These are phyloP conservation scores for Hypoxylon rickii DNA, from an alignment of 495 filamentous ascomycete genomes.

Conservation along the genomic window DNA sequence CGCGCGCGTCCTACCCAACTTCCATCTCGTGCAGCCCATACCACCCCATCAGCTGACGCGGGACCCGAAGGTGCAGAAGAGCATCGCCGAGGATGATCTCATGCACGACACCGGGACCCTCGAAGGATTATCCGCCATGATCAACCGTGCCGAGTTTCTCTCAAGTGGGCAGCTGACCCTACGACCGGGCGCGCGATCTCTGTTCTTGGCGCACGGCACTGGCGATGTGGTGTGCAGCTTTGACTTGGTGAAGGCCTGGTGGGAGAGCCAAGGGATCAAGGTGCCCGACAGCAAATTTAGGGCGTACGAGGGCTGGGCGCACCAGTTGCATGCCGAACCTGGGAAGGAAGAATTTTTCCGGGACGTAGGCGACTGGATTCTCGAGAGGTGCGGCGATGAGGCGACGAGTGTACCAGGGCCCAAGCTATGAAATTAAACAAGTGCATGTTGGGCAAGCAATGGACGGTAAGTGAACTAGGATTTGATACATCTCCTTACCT, in stretches of 20 bases:
- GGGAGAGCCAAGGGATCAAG: conserved; percentile 50
- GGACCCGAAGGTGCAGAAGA: conserved; percentile 61
- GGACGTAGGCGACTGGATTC: conserved; percentile 77
- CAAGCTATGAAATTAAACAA: conserved; percentile 27
- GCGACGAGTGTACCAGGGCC: conserved; percentile 4
- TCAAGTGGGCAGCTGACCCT: conserved; percentile 47
- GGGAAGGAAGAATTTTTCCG: conserved; percentile 64
- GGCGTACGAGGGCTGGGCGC: conserved; percentile 77
- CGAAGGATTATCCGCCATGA: conserved; percentile 71
- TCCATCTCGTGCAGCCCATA: conserved; percentile 62
- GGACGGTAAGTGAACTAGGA: too few species aligned
- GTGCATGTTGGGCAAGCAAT: too few species aligned
- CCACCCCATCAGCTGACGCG: conserved; percentile 62
- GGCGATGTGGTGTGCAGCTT: conserved; percentile 68
- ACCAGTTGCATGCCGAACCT: conserved; percentile 76
- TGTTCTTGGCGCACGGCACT: conserved; percentile 72
- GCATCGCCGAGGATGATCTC: conserved; percentile 64
- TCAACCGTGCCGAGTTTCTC: conserved; percentile 66
- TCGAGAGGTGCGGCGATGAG: conserved; percentile 48
- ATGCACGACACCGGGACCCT: conserved; percentile 81
- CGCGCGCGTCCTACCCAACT: conserved; percentile 63
- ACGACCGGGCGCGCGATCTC: conserved; percentile 41
- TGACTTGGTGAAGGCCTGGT: conserved; percentile 63
- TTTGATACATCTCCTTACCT: too few species aligned
- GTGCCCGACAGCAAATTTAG: conserved; percentile 70